Base-by-base conservation (phyloP, 345 rosid species). In the Moricandia moricandioides region DNA sequence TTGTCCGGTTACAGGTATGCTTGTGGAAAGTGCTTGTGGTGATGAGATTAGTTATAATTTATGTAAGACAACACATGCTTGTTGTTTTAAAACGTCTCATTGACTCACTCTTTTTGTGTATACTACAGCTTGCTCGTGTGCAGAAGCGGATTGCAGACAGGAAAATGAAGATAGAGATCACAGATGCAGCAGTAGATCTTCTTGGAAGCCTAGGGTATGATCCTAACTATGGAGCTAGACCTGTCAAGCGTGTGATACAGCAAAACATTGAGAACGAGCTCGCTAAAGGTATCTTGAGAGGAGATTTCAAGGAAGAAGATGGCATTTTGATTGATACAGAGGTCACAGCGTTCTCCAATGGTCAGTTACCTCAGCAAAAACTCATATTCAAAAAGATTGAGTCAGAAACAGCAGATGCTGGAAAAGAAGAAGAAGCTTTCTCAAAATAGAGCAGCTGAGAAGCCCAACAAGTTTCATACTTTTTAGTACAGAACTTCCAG, bases 201-300 rank as follows among this genome's bases (percentile, higher is more conserved):
- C 91, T 96, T 0, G 99, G 89, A 7, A 88, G 72, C 78, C 97
- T 92, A 2, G 56, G 56, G 9, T 49, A 49, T 0, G 56, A 49
- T 49, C 56, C 56, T 16, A 49, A 49, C 56, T 49, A 49, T 9
- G 59, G 59, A 21, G 99, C 98, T 8, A 83, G 99, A 77, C 98
- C 99, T 0, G 98, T 96, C 35, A 96, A 96, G 86, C 84, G 99
- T 52, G 92, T 96, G 78, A 92, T 96, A 78, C 99, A 96, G 73
- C 98, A 92, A 77, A 79, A 96, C 57, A 88, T 93, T 2, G 99
- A 92, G 82, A 96, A 96, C 40, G 97, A 96, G 77, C 93, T 92
- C 1, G 99, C 99, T 4, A 96, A 88, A 83, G 98, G 99, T 52
- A 96, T 96, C 69, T 76, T 96, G 70, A 86, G 96, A 77, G 97